Evolutionary conservation across 1,284 basidiomycete species (phyloP).

Genomic region (Coriolopsis trogii): DNA sequence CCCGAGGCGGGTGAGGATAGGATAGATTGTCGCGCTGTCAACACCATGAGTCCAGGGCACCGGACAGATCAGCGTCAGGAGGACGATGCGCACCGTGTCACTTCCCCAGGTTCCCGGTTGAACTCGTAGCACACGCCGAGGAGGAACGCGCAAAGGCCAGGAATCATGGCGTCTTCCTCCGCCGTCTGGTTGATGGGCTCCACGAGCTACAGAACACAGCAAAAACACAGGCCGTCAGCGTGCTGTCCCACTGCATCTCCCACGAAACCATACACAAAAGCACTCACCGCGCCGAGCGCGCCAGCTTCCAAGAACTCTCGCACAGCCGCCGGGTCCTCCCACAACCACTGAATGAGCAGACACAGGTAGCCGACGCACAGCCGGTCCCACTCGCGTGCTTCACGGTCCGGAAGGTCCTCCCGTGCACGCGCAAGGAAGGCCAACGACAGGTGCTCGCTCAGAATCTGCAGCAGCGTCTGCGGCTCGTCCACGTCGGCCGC

Average conservation of each 20-base stretch:
- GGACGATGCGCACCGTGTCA: constrained; percentile 64
- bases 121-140: constrained; percentile 95
- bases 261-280: too few relatives aligned
- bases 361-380: constrained; percentile 87
- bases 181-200: constrained; percentile 92
- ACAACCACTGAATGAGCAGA: constrained; percentile 91
- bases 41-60: not conserved
- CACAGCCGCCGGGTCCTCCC: constrained; percentile 91
- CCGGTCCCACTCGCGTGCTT: constrained; percentile 86
- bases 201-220: constrained; percentile 62
- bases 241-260: too few relatives aligned
- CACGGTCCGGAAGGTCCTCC: constrained; percentile 67
- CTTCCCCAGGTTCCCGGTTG: constrained; percentile 90
- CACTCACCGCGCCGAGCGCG: constrained; percentile 85
- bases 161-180: constrained; percentile 86
- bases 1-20: constrained; percentile 85
- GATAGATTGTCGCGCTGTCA: constrained; percentile 76
- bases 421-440: constrained; percentile 68
- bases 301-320: constrained; percentile 90
- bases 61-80: not conserved
- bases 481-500: constrained; percentile 60
- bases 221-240: not conserved
- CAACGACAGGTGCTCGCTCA: constrained; percentile 73
- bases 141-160: constrained; percentile 90
- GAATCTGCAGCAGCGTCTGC: constrained; percentile 69